These are phyloP conservation scores for Fimicolochytrium jonesii DNA, from an alignment of 192 early-diverging fungal genomes.

Conservation along the genomic window DNA sequence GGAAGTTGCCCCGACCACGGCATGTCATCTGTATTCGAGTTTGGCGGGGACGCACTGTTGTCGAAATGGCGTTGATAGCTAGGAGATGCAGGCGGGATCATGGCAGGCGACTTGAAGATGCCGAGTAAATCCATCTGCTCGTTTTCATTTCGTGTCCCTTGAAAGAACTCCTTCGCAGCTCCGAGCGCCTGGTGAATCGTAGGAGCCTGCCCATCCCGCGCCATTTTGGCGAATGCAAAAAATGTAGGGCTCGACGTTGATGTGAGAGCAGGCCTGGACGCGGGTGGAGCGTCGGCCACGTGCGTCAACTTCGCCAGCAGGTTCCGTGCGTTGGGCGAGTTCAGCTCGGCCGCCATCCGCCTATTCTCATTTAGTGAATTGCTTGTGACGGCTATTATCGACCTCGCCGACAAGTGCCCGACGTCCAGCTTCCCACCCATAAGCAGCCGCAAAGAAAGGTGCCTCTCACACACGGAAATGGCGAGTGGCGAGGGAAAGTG, in stretches of 20 bases:
- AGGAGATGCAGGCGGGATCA: not conserved
- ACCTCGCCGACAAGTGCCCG: not conserved
- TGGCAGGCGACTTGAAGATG: not conserved
- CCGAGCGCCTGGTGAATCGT: constrained; percentile 7
- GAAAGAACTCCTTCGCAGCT: constrained; percentile 18
- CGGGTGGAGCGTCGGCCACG: not conserved
- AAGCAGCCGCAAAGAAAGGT: not conserved
- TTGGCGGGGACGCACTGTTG: not conserved
- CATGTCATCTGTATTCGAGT: too few relatives aligned
- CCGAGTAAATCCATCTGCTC: constrained; percentile 4
- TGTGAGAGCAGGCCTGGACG: too few relatives aligned
- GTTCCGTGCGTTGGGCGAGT: not conserved
- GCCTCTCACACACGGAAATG: not conserved
- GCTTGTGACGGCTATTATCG: not conserved
- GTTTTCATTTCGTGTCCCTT: not conserved
- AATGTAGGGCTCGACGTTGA: too few relatives aligned
- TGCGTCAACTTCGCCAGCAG: not conserved
- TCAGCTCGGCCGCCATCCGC: not conserved
- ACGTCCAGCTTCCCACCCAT: not conserved
- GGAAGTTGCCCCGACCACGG: not conserved
- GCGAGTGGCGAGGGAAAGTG: not conserved
- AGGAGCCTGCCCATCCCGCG: not conserved
- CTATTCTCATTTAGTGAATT: not conserved
- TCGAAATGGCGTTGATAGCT: not conserved
- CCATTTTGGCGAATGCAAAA: not conserved